Percentiles rank a stretch among this genome's conserved stretches.
Conservation (phyloP, 2,329 filamentous ascomycete species). For the Dothideomycetes sp. region DNA sequence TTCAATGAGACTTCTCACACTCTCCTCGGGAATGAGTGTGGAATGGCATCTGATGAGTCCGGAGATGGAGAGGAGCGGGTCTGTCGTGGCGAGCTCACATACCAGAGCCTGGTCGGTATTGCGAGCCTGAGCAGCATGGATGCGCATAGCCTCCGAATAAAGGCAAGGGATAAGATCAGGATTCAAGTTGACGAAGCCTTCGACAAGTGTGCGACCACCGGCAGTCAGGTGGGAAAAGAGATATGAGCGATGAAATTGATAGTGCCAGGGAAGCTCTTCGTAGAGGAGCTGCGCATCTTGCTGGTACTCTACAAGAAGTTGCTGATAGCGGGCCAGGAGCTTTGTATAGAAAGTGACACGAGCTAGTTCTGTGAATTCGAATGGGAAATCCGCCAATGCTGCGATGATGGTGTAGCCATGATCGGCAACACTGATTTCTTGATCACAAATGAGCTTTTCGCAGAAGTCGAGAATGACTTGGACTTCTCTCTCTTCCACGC, state of each 20-base stretch:
- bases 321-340: too few relatives aligned
- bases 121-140: too few relatives aligned
- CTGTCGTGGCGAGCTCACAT: constrained; percentile 1
- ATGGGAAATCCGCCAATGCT: constrained; percentile 2
- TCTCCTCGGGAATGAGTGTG: constrained; percentile 2
- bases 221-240: constrained; percentile 5
- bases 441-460: constrained; percentile 3
- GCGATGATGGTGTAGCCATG: constrained; percentile 5
- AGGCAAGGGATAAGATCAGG: constrained; percentile 1
- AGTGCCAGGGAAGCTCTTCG: constrained; percentile 5
- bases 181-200: constrained; percentile 5
- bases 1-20: constrained; percentile 2
- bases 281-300: too few relatives aligned
- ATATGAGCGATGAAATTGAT: constrained; percentile 3
- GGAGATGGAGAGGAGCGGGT: constrained; percentile 3
- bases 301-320: too few relatives aligned
- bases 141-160: constrained; percentile 1
- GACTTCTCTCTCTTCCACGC: background rate
- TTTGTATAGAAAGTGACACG: too few relatives aligned
- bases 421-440: constrained; percentile 2
- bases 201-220: constrained; percentile 4
- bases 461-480: background rate
- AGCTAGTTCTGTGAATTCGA: constrained; percentile 7
- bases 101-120: too few relatives aligned
- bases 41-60: constrained; percentile 7